A percentile compares a stretch with the other conserved stretches of the same genome.
Evolutionary conservation across 1,284 basidiomycete species (phyloP).

Genomic region (Moniliophthora roreri): DNA sequence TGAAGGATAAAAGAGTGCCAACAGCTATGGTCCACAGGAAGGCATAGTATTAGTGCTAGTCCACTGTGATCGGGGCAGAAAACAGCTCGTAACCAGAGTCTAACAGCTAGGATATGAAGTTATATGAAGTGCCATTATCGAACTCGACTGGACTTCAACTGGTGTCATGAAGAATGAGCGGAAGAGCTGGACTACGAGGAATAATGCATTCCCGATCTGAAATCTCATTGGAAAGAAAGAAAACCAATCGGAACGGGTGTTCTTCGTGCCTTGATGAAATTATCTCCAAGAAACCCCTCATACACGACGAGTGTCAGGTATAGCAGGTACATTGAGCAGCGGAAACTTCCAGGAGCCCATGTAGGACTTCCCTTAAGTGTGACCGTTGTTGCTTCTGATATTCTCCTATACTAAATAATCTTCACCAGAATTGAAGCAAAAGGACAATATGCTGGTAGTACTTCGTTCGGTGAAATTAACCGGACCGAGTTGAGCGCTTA

Average conservation of each 20-base stretch:
- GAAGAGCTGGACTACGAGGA: constrained; percentile 16
- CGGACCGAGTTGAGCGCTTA: no score
- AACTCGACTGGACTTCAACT: constrained; percentile 19
- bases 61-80: neutral
- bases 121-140: constrained; percentile 19
- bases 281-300: constrained; percentile 13
- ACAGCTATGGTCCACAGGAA: constrained; percentile 22
- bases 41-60: neutral
- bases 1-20: constrained; percentile 14
- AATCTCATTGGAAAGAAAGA: constrained; percentile 16
- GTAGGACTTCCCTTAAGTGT: no score
- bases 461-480: no score
- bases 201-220: constrained; percentile 17
- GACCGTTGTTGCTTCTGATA: no score
- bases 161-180: constrained; percentile 16
- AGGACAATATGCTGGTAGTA: no score
- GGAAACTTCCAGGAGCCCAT: no score
- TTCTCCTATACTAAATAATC: no score
- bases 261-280: neutral
- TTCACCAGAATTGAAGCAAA: no score
- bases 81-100: constrained; percentile 22
- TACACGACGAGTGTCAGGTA: constrained; percentile 20
- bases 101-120: constrained; percentile 20
- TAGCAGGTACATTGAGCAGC: no score
- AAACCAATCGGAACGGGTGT: neutral